Evolutionary conservation across 129 eudicot species (phyloP).

Genomic region (Deinandra increscens): DNA sequence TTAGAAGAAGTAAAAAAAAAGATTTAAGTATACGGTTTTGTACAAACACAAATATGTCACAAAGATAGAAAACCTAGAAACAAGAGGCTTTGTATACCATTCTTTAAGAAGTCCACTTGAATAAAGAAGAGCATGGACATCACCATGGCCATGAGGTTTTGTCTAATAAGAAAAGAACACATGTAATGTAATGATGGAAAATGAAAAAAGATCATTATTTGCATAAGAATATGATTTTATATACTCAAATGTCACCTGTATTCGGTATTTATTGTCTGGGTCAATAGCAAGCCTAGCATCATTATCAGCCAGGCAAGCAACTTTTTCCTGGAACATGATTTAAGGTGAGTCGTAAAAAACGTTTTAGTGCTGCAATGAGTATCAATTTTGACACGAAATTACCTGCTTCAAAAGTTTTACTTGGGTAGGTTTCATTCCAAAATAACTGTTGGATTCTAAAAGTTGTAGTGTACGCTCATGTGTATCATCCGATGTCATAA

Average conservation of each 20-base stretch:
- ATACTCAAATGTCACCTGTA: slow-evolving; percentile 54
- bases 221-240: background rate
- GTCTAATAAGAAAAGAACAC: slow-evolving; percentile 41
- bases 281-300: slow-evolving; percentile 92
- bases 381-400: slow-evolving; percentile 3
- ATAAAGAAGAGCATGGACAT: slow-evolving; percentile 90
- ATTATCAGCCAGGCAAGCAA: slow-evolving; percentile 97
- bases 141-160: slow-evolving; percentile 99
- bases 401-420: slow-evolving; percentile 94
- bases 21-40: background rate
- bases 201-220: background rate
- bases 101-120: slow-evolving; percentile 81
- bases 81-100: slow-evolving; percentile 50
- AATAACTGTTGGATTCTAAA: slow-evolving; percentile 69
- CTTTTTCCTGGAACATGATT: slow-evolving; percentile 71
- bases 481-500: slow-evolving; percentile 99
- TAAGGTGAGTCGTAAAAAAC: slow-evolving; percentile 4
- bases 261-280: slow-evolving; percentile 62
- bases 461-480: slow-evolving; percentile 70
- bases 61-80: slow-evolving; percentile 1
- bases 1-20: background rate
- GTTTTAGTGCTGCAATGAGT: background rate
- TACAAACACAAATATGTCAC: background rate
- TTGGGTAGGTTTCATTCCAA: slow-evolving; percentile 93
- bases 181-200: slow-evolving; percentile 4